These are phyloP conservation scores for Salix dunnii DNA, from an alignment of 345 rosid genomes.

Conservation along the genomic window DNA sequence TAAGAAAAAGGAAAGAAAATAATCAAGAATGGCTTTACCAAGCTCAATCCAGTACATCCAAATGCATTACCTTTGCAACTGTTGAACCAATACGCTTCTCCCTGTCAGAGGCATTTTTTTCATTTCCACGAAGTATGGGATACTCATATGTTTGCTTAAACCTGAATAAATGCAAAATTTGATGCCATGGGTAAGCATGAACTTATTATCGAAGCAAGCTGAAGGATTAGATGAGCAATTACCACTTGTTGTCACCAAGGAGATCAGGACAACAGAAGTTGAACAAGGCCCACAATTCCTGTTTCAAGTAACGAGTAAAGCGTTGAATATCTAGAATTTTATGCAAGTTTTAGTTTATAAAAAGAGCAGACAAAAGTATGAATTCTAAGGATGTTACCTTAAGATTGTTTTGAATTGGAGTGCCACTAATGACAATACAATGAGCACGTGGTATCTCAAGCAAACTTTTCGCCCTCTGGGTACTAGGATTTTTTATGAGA, in stretches of 20 bases:
- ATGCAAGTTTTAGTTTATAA: not conserved
- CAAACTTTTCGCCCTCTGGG: conserved; percentile 97
- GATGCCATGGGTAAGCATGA: conserved; percentile 20
- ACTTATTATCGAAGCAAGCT: conserved; percentile 9
- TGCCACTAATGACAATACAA: conserved; percentile 87
- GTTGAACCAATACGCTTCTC: conserved; percentile 85
- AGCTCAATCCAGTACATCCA: not conserved
- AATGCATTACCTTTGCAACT: conserved; percentile 74
- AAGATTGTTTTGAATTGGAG: conserved; percentile 94
- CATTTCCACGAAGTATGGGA: conserved; percentile 80
- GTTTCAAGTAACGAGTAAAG: conserved; percentile 10
- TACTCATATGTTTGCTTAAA: conserved; percentile 79
- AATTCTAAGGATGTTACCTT: conserved; percentile 51
- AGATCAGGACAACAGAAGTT: conserved; percentile 88
- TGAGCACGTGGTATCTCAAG: conserved; percentile 89
- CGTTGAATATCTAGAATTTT: not conserved
- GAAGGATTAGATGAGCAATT: conserved; percentile 21
- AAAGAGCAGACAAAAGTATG: conserved; percentile 3
- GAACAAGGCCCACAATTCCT: conserved; percentile 97
- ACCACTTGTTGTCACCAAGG: conserved; percentile 83
- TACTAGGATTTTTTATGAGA: conserved; percentile 92
- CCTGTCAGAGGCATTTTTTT: conserved; percentile 85
- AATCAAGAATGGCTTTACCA: not conserved
- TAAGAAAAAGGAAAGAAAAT: not conserved
- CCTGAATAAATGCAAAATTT: conserved; percentile 39